Conservation (phyloP, 306 rosid genomes). For the Dicorynia guianensis region DNA sequence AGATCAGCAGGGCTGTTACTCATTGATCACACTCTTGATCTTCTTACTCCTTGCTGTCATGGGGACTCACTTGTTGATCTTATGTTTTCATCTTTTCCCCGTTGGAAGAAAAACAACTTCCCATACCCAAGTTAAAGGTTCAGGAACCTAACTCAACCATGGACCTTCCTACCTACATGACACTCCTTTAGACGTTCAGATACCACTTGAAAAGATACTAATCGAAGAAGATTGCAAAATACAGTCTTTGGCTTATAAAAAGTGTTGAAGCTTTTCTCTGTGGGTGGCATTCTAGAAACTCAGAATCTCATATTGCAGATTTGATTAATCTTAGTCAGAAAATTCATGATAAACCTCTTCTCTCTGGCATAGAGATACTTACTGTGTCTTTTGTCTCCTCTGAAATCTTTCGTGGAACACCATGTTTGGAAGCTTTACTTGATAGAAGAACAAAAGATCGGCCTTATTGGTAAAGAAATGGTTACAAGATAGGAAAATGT, state of each 20-base stretch:
- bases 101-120: conserved; percentile 56
- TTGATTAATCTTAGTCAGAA: conserved; percentile 61
- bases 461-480: conserved; percentile 82
- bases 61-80: conserved; percentile 93
- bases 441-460: conserved; percentile 88
- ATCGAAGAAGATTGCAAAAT: conserved; percentile 59
- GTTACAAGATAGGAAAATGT: conserved; percentile 88
- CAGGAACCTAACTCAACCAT: conserved; percentile 59
- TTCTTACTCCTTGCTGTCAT: conserved; percentile 91
- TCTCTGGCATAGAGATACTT: conserved; percentile 55
- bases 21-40: conserved; percentile 94
- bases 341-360: conserved; percentile 51
- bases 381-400: conserved; percentile 75
- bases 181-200: conserved; percentile 80
- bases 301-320: conserved; percentile 62
- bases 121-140: conserved; percentile 59
- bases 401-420: conserved; percentile 80
- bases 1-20: conserved; percentile 84
- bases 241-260: conserved; percentile 61
- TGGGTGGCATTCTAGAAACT: conserved; percentile 76
- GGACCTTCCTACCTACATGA: conserved; percentile 64
- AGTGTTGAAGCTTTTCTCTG: conserved; percentile 76
- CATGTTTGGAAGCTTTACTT: conserved; percentile 82
- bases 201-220: conserved; percentile 73
- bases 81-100: conserved; percentile 77